Conservation (phyloP, 441 rosid genomes). For the Populus hybrid region DNA sequence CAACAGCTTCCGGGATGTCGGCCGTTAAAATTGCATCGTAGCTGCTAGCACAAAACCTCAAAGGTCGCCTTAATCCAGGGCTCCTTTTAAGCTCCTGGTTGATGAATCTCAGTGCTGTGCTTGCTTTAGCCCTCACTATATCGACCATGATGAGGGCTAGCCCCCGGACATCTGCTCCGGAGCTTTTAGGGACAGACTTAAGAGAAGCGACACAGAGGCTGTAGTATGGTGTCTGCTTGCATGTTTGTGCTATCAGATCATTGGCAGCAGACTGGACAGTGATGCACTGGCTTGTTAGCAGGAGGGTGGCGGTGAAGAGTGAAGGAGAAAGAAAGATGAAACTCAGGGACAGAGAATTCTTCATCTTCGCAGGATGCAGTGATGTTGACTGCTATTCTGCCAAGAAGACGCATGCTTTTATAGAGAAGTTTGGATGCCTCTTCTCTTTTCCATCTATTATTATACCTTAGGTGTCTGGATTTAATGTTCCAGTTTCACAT, state of each 20-base stretch:
- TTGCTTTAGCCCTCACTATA: conserved; percentile 15
- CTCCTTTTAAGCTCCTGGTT: conserved; percentile 4
- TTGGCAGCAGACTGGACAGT: neutral
- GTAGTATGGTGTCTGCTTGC: conserved; percentile 28
- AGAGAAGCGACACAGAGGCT: conserved; percentile 17
- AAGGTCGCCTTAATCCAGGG: conserved; percentile 2
- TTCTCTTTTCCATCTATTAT: no score
- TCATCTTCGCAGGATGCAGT: neutral
- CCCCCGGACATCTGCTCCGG: conserved; percentile 17
- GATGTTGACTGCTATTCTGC: neutral
- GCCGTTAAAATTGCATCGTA: conserved; percentile 23
- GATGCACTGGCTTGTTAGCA: neutral
- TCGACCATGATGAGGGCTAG: conserved; percentile 27
- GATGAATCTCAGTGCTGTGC: conserved; percentile 9
- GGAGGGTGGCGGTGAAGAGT: neutral
- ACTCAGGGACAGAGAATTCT: neutral
- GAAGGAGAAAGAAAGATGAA: neutral
- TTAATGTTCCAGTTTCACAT: neutral
- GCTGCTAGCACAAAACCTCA: conserved; percentile 17
- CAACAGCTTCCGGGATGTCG: conserved; percentile 20
- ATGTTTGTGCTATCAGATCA: conserved; percentile 19
- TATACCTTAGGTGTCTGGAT: neutral
- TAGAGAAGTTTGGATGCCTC: neutral
- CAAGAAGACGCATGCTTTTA: neutral
- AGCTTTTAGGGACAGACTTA: conserved; percentile 21